Conservation (phyloP, 1,284 basidiomycete genomes). For the Apiotrichum laibachii region DNA sequence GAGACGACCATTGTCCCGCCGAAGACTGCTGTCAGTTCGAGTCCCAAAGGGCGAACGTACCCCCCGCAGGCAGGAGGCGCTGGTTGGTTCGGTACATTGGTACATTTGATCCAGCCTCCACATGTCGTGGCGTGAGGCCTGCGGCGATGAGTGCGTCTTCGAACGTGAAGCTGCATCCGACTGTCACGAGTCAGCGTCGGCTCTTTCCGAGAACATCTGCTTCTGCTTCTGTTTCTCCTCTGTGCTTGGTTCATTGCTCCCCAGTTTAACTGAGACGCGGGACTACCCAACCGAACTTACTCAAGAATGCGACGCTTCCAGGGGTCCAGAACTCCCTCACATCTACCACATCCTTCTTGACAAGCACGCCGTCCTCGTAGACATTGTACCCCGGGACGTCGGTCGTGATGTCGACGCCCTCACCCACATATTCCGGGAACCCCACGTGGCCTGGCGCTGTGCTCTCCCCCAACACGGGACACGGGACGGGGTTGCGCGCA, state of each 20-base stretch:
- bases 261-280: not conserved
- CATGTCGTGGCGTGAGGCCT: slow-evolving; percentile 29
- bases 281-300: slow-evolving; percentile 15
- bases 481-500: slow-evolving; percentile 40
- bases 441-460: slow-evolving; percentile 21
- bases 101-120: slow-evolving; percentile 28
- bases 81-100: slow-evolving; percentile 38
- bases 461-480: slow-evolving; percentile 39
- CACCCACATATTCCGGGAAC: slow-evolving; percentile 25
- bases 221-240: too few species aligned
- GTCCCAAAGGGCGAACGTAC: not conserved
- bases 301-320: slow-evolving; percentile 39
- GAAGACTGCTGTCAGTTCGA: slow-evolving; percentile 20
- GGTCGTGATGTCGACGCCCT: slow-evolving; percentile 34
- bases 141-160: slow-evolving; percentile 30
- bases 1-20: slow-evolving; percentile 40
- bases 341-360: slow-evolving; percentile 22
- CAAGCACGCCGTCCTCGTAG: slow-evolving; percentile 24
- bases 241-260: too few species aligned
- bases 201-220: too few species aligned
- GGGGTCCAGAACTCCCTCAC: slow-evolving; percentile 28
- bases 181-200: not conserved
- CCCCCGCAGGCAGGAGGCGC: slow-evolving; percentile 25
- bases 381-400: slow-evolving; percentile 39
- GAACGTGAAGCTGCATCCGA: slow-evolving; percentile 44